Conservation (phyloP, 805 yeast genomes). For the Ogataea siamensis region DNA sequence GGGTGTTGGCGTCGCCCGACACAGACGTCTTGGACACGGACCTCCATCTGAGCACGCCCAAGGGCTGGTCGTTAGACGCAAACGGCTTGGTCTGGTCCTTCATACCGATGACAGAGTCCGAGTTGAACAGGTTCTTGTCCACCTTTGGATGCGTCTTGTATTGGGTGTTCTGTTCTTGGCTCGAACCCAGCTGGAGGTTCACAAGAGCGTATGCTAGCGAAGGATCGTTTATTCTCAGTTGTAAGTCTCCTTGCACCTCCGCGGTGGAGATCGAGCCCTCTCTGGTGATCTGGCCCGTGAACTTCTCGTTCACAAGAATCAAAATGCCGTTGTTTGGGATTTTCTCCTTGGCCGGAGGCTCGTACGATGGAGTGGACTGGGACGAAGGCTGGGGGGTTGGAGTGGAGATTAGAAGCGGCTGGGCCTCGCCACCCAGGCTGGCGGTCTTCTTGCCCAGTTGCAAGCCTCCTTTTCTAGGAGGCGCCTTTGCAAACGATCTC, state of each 20-base stretch:
- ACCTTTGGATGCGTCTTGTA: constrained; percentile 97
- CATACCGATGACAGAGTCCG: constrained; percentile 59
- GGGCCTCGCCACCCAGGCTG: constrained; percentile 25
- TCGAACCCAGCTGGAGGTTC: constrained; percentile 48
- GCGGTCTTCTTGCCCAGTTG: constrained; percentile 64
- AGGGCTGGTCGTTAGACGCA: constrained; percentile 86
- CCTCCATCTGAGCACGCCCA: constrained; percentile 94
- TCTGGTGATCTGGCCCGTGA: constrained; percentile 74
- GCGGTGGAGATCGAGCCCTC: constrained; percentile 72
- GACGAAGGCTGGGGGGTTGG: constrained; percentile 21
- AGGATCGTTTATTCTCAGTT: constrained; percentile 80
- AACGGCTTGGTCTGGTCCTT: constrained; percentile 77
- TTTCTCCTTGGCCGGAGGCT: constrained; percentile 33
- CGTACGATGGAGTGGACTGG: constrained; percentile 21
- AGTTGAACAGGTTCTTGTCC: constrained; percentile 68
- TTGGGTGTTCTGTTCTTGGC: constrained; percentile 49
- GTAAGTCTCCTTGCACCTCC: constrained; percentile 89
- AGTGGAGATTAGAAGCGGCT: constrained; percentile 32
- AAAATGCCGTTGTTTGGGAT: constrained; percentile 71
- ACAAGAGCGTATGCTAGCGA: constrained; percentile 66
- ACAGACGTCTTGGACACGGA: constrained; percentile 51
- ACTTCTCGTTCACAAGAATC: constrained; percentile 71
- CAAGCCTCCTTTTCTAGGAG: constrained; percentile 66
- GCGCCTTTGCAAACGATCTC: constrained; percentile 26
- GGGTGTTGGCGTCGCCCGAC: constrained; percentile 54